Evolutionary conservation across 495 filamentous ascomycete genomes (phyloP).

Genomic region (Thozetella sp.): DNA sequence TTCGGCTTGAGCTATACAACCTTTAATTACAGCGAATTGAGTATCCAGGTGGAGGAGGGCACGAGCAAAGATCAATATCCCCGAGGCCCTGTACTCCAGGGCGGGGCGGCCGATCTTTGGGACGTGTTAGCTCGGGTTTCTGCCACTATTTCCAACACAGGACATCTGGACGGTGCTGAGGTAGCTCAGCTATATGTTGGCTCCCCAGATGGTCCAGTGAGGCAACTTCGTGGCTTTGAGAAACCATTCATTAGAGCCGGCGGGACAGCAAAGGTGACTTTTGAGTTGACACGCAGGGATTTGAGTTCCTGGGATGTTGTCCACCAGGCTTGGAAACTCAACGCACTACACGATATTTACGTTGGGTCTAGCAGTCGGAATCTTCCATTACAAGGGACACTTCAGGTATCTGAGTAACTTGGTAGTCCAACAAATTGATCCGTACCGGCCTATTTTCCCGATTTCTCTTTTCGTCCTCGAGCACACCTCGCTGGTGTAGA

Average conservation of each 20-base stretch:
- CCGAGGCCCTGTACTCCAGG: slow-evolving; percentile 45
- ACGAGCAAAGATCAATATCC: slow-evolving; percentile 28
- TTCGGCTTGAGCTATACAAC: slow-evolving; percentile 73
- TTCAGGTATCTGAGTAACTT: no score
- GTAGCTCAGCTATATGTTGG: slow-evolving; percentile 69
- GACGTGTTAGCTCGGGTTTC: slow-evolving; percentile 56
- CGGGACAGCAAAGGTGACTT: slow-evolving; percentile 41
- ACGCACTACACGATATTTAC: slow-evolving; percentile 45
- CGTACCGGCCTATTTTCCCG: no score
- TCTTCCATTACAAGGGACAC: no score
- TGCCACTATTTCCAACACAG: slow-evolving; percentile 59
- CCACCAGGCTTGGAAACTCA: slow-evolving; percentile 61
- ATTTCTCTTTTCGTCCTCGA: no score
- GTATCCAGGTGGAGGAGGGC: slow-evolving; percentile 24
- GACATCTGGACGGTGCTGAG: slow-evolving; percentile 46
- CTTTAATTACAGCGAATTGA: slow-evolving; percentile 51
- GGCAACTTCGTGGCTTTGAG: slow-evolving; percentile 67
- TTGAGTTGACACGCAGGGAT: slow-evolving; percentile 63
- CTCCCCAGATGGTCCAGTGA: slow-evolving; percentile 51
- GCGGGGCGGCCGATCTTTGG: slow-evolving; percentile 61
- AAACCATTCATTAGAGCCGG: slow-evolving; percentile 54
- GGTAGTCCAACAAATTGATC: no score
- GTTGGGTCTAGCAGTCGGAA: slow-evolving; percentile 69
- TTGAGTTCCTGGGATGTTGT: slow-evolving; percentile 67
- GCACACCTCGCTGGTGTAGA: no score